Conservation (phyloP, 1,139 yeast species). For the Magnusiomyces clavatus region DNA sequence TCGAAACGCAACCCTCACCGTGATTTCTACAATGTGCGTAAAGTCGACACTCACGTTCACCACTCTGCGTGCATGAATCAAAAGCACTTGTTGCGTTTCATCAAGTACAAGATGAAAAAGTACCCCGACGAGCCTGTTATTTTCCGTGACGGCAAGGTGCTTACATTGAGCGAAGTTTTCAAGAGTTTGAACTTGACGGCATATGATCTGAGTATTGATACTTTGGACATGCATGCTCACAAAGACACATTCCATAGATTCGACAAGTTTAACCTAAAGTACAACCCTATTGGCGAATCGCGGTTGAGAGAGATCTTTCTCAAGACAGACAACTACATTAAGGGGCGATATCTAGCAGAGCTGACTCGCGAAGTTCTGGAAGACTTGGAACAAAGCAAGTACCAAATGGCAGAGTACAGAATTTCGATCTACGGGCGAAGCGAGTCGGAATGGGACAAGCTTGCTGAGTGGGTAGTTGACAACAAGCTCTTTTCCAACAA, state of each 20-base stretch:
- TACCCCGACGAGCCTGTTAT: slow-evolving; percentile 84
- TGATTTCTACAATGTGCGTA: slow-evolving; percentile 95
- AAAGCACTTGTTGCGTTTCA: slow-evolving; percentile 87
- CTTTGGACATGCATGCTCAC: slow-evolving; percentile 98
- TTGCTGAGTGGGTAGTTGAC: slow-evolving; percentile 93
- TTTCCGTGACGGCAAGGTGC: slow-evolving; percentile 84
- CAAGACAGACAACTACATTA: slow-evolving; percentile 87
- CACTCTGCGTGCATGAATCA: slow-evolving; percentile 99
- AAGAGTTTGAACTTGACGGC: slow-evolving; percentile 85
- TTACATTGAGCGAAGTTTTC: slow-evolving; percentile 81
- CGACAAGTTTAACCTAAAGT: slow-evolving; percentile 93
- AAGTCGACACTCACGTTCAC: slow-evolving; percentile 98
- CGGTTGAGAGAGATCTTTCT: slow-evolving; percentile 91
- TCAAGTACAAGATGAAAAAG: slow-evolving; percentile 80
- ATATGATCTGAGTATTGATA: slow-evolving; percentile 90
- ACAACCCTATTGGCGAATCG: slow-evolving; percentile 97
- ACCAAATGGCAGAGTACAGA: slow-evolving; percentile 95
- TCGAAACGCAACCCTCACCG: slow-evolving; percentile 84
- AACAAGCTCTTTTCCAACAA: slow-evolving; percentile 87
- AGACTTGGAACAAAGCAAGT: slow-evolving; percentile 89
- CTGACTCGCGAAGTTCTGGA: slow-evolving; percentile 84
- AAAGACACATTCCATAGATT: slow-evolving; percentile 96
- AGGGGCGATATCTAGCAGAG: slow-evolving; percentile 87
- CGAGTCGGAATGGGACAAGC: slow-evolving; percentile 86
- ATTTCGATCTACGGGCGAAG: slow-evolving; percentile 91